Evolutionary conservation across 352 stramenopile genomes (phyloP).

Genomic region (Pythium phragmitis): DNA sequence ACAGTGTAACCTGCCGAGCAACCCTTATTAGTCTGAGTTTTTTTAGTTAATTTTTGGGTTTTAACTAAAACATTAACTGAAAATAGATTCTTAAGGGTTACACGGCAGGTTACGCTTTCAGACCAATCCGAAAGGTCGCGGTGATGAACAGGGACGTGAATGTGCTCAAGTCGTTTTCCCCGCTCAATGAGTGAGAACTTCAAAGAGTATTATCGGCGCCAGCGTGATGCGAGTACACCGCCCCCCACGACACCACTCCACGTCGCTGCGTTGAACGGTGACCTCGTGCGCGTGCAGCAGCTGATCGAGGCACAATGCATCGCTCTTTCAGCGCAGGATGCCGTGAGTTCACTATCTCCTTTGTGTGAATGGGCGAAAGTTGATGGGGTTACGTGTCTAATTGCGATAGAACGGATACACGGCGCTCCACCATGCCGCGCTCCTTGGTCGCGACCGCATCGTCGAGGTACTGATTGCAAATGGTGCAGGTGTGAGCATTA

Average conservation of each 20-base stretch:
- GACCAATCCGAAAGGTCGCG: neutral
- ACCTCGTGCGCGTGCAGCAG: neutral
- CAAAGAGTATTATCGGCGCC: conserved; percentile 14
- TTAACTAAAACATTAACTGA: neutral
- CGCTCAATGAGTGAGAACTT: conserved; percentile 25
- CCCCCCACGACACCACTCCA: conserved; percentile 20
- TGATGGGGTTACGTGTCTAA: neutral
- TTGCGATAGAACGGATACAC: conserved; percentile 21
- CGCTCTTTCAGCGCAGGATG: conserved; percentile 8
- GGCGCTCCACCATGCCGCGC: conserved; percentile 25
- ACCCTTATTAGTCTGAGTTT: too few species aligned
- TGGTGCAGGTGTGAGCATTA: conserved; percentile 4
- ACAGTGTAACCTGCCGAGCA: too few species aligned
- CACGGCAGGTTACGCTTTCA: neutral
- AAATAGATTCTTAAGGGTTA: too few species aligned
- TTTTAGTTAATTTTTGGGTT: too few species aligned
- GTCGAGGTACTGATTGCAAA: neutral
- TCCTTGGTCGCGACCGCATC: conserved; percentile 12
- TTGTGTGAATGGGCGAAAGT: too few species aligned
- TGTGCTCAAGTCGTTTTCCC: conserved; percentile 9
- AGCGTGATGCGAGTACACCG: neutral
- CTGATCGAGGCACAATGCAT: conserved; percentile 8
- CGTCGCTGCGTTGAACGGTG: conserved; percentile 22
- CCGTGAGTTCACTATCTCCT: neutral
- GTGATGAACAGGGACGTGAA: conserved; percentile 4